Percentiles rank a stretch among this genome's conserved stretches.
phyloP scores from a whole-genome alignment of 176 grass and related monocot species.

The Sorghum bicolor region DNA sequence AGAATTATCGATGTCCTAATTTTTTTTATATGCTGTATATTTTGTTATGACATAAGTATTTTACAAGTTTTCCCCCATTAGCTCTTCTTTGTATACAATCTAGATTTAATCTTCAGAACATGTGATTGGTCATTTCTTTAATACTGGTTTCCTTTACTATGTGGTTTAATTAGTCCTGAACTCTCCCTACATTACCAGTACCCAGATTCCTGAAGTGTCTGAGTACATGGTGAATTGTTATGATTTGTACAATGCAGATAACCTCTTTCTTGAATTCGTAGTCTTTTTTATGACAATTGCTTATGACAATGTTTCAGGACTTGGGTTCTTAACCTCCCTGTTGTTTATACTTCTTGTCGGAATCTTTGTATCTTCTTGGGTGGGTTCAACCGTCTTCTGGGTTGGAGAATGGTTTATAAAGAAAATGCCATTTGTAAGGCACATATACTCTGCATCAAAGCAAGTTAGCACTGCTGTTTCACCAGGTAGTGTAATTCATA shows the following conservation, averaged over 20 bases:
- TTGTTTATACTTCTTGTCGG: slow-evolving; percentile 92
- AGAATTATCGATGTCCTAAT: neutral
- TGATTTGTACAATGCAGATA: slow-evolving; percentile 6
- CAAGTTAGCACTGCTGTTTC: slow-evolving; percentile 98
- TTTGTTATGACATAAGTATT: neutral
- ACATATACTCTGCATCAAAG: slow-evolving; percentile 99
- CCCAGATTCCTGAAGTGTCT: neutral
- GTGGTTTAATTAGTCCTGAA: neutral
- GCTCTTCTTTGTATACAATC: neutral
- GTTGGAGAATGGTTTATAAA: slow-evolving; percentile 96
- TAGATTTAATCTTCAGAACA: neutral
- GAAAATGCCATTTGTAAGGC: slow-evolving; percentile 87
- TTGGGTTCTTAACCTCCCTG: slow-evolving; percentile 97
- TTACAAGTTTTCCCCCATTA: neutral
- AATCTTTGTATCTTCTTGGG: slow-evolving; percentile 98
- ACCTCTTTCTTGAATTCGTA: slow-evolving; percentile 22
- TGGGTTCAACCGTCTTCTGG: slow-evolving; percentile 92
- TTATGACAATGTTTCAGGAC: slow-evolving; percentile 56
- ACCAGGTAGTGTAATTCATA: slow-evolving; percentile 66
- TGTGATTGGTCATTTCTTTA: neutral
- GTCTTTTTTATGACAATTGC: neutral
- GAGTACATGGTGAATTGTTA: neutral
- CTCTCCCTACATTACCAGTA: neutral
- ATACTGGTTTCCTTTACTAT: neutral
- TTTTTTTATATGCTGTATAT: neutral